Conservation (phyloP, 2,329 filamentous ascomycete genomes). For the Fusarium fracticaudum region DNA sequence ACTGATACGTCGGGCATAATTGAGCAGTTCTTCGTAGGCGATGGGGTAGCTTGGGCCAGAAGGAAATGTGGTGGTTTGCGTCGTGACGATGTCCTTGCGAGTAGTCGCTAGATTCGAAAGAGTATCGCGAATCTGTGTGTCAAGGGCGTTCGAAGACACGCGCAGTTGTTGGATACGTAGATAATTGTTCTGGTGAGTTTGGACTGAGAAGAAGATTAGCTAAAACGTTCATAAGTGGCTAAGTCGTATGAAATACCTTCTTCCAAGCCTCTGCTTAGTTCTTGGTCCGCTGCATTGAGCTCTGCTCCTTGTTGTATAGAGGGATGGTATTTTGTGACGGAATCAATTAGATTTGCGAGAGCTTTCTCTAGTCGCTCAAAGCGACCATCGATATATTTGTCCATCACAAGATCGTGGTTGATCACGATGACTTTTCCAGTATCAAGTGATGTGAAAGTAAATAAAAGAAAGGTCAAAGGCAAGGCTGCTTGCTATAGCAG, state of each 20-base stretch:
- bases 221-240: neutral
- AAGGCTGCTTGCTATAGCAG: constrained; percentile 23
- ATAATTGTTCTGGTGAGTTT: constrained; percentile 79
- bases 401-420: constrained; percentile 56
- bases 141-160: constrained; percentile 70
- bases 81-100: constrained; percentile 76
- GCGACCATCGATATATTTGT: constrained; percentile 67
- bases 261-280: constrained; percentile 72
- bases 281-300: constrained; percentile 74
- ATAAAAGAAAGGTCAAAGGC: constrained; percentile 7
- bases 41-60: constrained; percentile 64
- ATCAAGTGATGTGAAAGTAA: neutral
- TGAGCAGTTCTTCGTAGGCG: constrained; percentile 77
- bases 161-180: constrained; percentile 75
- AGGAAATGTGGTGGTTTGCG: constrained; percentile 66
- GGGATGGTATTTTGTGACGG: constrained; percentile 84
- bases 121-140: constrained; percentile 77
- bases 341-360: constrained; percentile 77
- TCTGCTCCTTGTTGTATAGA: constrained; percentile 73
- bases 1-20: constrained; percentile 81
- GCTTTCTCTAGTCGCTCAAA: constrained; percentile 75
- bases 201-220: constrained; percentile 58
- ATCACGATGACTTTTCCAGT: neutral
- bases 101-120: constrained; percentile 75
- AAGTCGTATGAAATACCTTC: constrained; percentile 59